Evolutionary conservation across 1,139 yeast species (phyloP), one percentile per base, ranked within the genome.

Genomic region (Geotrichum siamense): DNA sequence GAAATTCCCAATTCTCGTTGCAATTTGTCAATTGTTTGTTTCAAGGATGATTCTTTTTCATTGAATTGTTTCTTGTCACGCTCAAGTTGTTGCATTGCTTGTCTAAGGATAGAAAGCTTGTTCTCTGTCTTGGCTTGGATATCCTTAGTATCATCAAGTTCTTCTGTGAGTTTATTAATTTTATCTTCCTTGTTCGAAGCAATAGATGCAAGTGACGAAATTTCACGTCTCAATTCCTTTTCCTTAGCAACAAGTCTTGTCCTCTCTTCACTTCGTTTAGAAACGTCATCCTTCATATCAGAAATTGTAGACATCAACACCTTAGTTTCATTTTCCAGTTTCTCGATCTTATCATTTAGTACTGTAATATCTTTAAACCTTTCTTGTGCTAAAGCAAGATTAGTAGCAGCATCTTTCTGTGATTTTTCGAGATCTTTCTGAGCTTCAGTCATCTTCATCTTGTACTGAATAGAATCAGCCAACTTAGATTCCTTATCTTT

Each of bases 161-260:
- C 33, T 9, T 32, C 44, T 9, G 10, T n/a, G 5, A 56, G 40
- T 15, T 49, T 51, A 13, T 32, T 47, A 10, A 55, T 42, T 5
- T 35, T 32, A 21, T 50, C 48, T 15, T 57, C 59, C 36, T 53
- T 55, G 2, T 53, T 55, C 5, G 51, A 32, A n/a, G 52, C 35
- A 19, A 44, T 35, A 2, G 53, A 58, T 23, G 62, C 60, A n/a
- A 65, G 40, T 3, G 54, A 41, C 2, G 51, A 49, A 10, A 61
- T 62, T 26, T 63, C 62, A 16, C 56, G 55, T 15, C 55, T 55
- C n/a, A 64, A 38, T 1, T 48, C 47, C 32, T 45, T 45, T 31
- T 50, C 53, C 23, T 47, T 21, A 33, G 49, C 53, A 39, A 45
- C 15, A 44, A 49, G 31, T 13, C 28, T 33, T 13, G 37, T 39